These are phyloP conservation scores for Clitopilus hobsonii DNA, from an alignment of 768 basidiomycete genomes.

Conservation along the genomic window DNA sequence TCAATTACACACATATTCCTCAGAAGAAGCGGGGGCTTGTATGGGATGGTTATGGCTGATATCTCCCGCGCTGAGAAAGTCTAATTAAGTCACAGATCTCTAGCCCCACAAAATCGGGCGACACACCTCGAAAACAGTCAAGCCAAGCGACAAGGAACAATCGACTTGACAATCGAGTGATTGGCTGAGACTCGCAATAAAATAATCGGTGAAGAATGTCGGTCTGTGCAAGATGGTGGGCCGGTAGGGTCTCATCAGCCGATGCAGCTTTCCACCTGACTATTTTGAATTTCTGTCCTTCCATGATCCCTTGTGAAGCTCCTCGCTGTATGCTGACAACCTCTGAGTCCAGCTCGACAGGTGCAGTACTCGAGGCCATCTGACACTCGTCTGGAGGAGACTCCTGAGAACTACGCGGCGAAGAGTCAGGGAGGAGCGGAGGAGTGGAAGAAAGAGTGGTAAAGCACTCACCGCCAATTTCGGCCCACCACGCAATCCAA, in stretches of 20 bases:
- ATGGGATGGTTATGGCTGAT: not conserved
- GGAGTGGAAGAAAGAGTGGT: too few relatives aligned
- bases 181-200: not conserved
- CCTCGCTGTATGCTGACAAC: too few relatives aligned
- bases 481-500: too few relatives aligned
- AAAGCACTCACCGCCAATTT: not conserved
- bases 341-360: too few relatives aligned
- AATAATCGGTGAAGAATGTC: not conserved
- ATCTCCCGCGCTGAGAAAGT: not conserved
- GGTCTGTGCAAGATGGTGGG: not conserved
- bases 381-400: too few relatives aligned
- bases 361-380: too few relatives aligned
- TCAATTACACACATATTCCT: slow-evolving; percentile 5
- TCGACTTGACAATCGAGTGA: slow-evolving; percentile 4
- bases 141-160: slow-evolving; percentile 11
- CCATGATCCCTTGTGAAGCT: too few relatives aligned
- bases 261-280: not conserved
- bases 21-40: not conserved
- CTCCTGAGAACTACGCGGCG: too few relatives aligned
- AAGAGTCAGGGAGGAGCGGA: too few relatives aligned
- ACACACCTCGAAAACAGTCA: slow-evolving; percentile 5
- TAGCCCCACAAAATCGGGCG: not conserved
- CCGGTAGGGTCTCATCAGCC: not conserved
- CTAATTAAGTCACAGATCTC: not conserved
- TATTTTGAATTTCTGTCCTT: not conserved